Conservation (phyloP, 2,329 filamentous ascomycete species). For the Ascocoryne sarcoides region DNA sequence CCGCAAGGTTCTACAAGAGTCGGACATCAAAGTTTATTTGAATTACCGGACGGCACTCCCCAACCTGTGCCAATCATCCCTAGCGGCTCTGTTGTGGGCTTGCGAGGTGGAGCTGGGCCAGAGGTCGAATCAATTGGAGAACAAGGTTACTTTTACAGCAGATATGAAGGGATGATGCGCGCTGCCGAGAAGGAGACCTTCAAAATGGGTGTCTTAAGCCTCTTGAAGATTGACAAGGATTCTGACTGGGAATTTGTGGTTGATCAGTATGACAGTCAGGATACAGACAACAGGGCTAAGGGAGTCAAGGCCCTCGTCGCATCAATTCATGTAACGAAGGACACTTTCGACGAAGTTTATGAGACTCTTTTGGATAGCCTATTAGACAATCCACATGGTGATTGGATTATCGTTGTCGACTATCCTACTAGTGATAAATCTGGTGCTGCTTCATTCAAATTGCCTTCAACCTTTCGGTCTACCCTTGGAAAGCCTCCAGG, state of each 20-base stretch:
- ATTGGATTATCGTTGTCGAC: not conserved
- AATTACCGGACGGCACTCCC: no score
- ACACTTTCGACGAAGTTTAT: not conserved
- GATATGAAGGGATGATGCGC: not conserved
- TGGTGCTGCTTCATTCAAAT: not conserved
- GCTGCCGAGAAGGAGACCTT: not conserved
- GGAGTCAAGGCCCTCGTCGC: no score
- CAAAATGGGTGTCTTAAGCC: not conserved
- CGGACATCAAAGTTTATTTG: not conserved
- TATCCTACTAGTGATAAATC: not conserved
- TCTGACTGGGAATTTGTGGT: conserved; percentile 6
- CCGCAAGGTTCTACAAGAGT: not conserved
- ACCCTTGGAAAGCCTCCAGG: not conserved
- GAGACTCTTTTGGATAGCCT: not conserved
- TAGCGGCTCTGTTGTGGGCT: not conserved
- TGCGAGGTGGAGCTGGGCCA: not conserved
- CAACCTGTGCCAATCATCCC: not conserved
- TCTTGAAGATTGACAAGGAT: conserved; percentile 3
- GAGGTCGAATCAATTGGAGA: not conserved
- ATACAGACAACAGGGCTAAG: not conserved
- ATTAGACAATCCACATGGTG: not conserved
- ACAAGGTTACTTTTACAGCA: not conserved
- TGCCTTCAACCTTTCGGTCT: no score
- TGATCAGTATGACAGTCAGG: conserved; percentile 9
- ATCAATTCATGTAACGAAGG: not conserved